Base-by-base conservation (phyloP, 1,139 yeast genomes). In the Kodamaea anthophila region DNA sequence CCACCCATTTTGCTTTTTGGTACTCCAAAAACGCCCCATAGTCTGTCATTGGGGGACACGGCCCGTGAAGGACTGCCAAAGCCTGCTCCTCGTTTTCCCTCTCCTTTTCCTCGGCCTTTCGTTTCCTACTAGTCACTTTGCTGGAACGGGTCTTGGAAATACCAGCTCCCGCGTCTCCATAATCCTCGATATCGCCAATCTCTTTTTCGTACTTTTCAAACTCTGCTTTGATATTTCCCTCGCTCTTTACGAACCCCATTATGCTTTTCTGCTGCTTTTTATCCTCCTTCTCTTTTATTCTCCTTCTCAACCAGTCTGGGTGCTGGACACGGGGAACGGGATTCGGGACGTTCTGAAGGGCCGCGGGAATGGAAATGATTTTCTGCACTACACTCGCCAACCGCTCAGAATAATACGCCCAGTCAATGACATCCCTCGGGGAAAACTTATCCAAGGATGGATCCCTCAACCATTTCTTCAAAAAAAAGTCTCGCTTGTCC, bases 301-400 rank as follows among this genome's bases (percentile, higher is more conserved):
- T 71, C 44, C 70, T 77, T 39, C 70, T 72, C 31, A 93, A 66
- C 99, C 99, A 93, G 21, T 83, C 94, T 0, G 99, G 99, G 48
- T 91, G 97, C 5, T 76, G 74, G 8, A 93, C 88, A 42, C 97
- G 66, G 3, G 97, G 96, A 28, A 93, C 97, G 0, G 99, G 99
- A 47, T 93, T 93, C n/a, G 67, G 59, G 9, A 91, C 75, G 32
- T 77, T 75, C 60, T 93, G 98, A 36, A 88, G 64, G 5, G 97
- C 98, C 6, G 99, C 99, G 3, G 99, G 99, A 44, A 93, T 91
- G 0, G 96, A 83, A 41, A 93, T 86, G 46, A 93, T 86, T 55
- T 93, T 93, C 53, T 88, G 96, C 23, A 93, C 78, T 9, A 88
- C 95, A 3, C 96, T 86, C 0, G 94, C 94, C 24, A 93, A 67